phyloP scores from a whole-genome alignment of 2,329 filamentous ascomycete species.

The Fusarium caatingaense region DNA sequence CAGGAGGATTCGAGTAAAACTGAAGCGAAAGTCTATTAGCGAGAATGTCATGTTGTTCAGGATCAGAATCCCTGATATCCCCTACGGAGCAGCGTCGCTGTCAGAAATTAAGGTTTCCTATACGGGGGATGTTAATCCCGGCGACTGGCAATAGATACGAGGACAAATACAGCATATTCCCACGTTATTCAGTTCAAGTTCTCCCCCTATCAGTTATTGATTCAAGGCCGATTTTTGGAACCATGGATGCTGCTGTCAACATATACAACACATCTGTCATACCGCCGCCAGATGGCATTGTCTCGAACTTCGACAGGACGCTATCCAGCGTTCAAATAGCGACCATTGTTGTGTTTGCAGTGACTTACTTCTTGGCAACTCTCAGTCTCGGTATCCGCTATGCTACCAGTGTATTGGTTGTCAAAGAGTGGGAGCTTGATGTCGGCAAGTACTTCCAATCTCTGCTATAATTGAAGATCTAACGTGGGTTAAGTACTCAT shows the following conservation, averaged over 20 bases:
- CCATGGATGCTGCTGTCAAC: neutral
- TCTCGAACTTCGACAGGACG: neutral
- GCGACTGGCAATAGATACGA: neutral
- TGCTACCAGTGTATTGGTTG: neutral
- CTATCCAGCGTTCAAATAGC: neutral
- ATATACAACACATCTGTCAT: neutral
- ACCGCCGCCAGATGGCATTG: neutral
- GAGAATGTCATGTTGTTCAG: neutral
- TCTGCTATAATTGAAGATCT: neutral
- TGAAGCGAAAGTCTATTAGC: neutral
- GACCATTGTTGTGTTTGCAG: neutral
- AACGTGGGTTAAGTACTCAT: neutral
- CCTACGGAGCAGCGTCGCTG: neutral
- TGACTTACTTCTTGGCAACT: neutral
- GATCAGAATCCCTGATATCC: neutral
- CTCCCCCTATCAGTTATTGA: neutral
- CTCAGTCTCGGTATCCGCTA: slow-evolving; percentile 2
- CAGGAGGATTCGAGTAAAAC: neutral
- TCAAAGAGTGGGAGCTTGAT: neutral
- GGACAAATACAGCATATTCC: neutral
- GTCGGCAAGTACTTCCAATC: neutral
- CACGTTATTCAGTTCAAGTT: fast-evolving
- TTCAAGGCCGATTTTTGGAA: neutral
- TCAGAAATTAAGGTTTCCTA: neutral
- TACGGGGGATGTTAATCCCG: neutral